Evolutionary conservation across 805 yeast species (phyloP), one percentile per base, ranked within the genome.

Genomic region (Candida boleticola): DNA sequence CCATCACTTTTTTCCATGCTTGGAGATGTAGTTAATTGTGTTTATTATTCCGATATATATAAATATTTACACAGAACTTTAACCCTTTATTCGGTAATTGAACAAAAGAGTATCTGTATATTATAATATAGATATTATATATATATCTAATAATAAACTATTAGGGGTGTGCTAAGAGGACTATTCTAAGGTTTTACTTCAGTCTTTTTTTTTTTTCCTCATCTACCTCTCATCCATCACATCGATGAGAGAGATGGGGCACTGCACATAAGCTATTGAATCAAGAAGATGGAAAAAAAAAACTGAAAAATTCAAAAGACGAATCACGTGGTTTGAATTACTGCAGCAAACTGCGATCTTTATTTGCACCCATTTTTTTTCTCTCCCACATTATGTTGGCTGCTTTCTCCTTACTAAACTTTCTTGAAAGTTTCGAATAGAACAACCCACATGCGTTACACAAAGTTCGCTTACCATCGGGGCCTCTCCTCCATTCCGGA

Each of bases 401-500:
- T 4, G 81, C 81, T 23, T 55, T 66, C 4, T 60, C 61, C 3
- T 49, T 40, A 1, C 81, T 82, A 45, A 66, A 59, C 45, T 68
- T 74, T 49, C 73, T 81, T 3, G 73, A 64, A 42, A 85, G 55
- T 54, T 85, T 85, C 13, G 84, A 73, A 55, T 76, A 83, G 53
- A 81, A 85, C 37, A 90, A 66, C 0, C 97, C 97, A 65, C 97
- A 90, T 0, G 97, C 97, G 61, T 89, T 89, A 63, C 97, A 89
- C 45, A 89, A 68, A 0, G 92, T 85, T 52, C 88, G 74, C 3
- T 82, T 79, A 0, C 96, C 95, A 43, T 78, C 76, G 1, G 96
- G 96, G 0, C 97, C 97, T 46, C 84, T 72, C 56, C 97, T 74
- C 97, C 97, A 89, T 61, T 90, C 97, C 0, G 97, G 97, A 0